Evolutionary conservation across 768 basidiomycete genomes (phyloP).

Genomic region (Nidula microcarpa): DNA sequence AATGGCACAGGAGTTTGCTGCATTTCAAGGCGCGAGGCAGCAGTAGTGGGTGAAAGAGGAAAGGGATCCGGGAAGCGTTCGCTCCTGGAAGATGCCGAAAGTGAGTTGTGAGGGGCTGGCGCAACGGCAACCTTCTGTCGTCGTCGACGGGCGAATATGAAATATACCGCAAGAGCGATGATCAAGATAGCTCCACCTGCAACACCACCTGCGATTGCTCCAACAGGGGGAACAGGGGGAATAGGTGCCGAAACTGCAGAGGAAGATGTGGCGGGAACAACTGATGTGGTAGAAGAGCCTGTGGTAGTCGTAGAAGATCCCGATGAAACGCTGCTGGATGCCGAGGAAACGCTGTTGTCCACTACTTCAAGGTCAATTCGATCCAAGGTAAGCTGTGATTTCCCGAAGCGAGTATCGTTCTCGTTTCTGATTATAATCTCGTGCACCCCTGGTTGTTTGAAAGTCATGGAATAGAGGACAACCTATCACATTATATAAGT

Average conservation of each 20-base stretch:
- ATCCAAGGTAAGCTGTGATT: conserved; percentile 25
- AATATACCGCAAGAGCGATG: conserved; percentile 8
- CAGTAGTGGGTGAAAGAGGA: neutral
- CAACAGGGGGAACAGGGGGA: conserved; percentile 17
- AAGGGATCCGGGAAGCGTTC: neutral
- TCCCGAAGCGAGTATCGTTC: conserved; percentile 14
- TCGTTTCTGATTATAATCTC: conserved; percentile 23
- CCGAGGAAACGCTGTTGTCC: conserved; percentile 1
- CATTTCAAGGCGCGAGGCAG: neutral
- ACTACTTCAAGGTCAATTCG: conserved; percentile 17
- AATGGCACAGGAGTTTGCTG: neutral
- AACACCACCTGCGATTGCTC: conserved; percentile 36
- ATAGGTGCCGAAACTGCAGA: conserved; percentile 2
- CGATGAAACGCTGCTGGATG: neutral
- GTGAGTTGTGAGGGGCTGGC: neutral
- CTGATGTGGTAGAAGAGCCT: neutral
- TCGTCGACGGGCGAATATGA: neutral
- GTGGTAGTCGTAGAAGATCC: neutral
- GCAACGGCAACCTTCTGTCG: neutral
- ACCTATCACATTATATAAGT: conserved; percentile 8
- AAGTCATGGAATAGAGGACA: conserved; percentile 15
- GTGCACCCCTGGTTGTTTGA: conserved; percentile 17
- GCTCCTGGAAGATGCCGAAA: neutral
- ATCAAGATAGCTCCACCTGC: conserved; percentile 33
- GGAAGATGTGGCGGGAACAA: neutral